These are phyloP conservation scores for Sporothrix protearum DNA, from an alignment of 2,329 filamentous ascomycete genomes.

Conservation along the genomic window DNA sequence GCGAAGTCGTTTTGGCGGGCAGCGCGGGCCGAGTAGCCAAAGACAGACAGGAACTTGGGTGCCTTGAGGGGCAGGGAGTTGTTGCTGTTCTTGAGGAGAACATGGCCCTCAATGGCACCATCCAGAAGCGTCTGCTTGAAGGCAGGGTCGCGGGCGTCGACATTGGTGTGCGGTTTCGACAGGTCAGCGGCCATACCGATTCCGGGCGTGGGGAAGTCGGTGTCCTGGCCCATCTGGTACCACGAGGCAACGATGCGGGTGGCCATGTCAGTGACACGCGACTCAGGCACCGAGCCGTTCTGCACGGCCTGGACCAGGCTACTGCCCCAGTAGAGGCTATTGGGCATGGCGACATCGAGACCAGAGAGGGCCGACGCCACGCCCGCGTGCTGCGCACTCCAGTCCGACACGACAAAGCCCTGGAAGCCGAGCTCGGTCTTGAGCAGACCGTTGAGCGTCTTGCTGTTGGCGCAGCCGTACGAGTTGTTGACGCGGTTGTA, in stretches of 20 bases:
- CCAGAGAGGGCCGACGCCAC: slow-evolving; percentile 61
- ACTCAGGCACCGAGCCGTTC: slow-evolving; percentile 56
- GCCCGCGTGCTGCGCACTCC: slow-evolving; percentile 62
- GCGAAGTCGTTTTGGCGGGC: slow-evolving; percentile 43
- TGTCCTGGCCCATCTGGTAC: slow-evolving; percentile 54
- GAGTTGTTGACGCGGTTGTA: slow-evolving; percentile 69
- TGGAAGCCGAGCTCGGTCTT: slow-evolving; percentile 57
- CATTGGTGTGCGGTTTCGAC: slow-evolving; percentile 47
- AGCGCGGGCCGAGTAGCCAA: slow-evolving; percentile 56
- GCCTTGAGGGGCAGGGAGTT: slow-evolving; percentile 52
- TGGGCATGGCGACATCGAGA: slow-evolving; percentile 69
- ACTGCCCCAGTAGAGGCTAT: slow-evolving; percentile 41
- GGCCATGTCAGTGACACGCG: slow-evolving; percentile 43
- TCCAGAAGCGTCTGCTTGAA: slow-evolving; percentile 44
- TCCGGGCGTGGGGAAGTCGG: slow-evolving; percentile 46
- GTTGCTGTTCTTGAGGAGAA: slow-evolving; percentile 60
- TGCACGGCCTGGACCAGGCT: slow-evolving; percentile 58
- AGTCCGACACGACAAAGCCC: slow-evolving; percentile 66
- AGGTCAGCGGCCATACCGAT: slow-evolving; percentile 51
- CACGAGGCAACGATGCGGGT: slow-evolving; percentile 48
- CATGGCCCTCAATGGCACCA: slow-evolving; percentile 61
- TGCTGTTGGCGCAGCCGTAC: slow-evolving; percentile 65
- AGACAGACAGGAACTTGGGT: slow-evolving; percentile 54
- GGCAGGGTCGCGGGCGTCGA: slow-evolving; percentile 53
- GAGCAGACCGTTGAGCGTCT: slow-evolving; percentile 60